Percentiles rank a stretch among this genome's conserved stretches.
Evolutionary conservation across 1,284 basidiomycete genomes (phyloP).

Genomic region (Rhodotorula sp.): DNA sequence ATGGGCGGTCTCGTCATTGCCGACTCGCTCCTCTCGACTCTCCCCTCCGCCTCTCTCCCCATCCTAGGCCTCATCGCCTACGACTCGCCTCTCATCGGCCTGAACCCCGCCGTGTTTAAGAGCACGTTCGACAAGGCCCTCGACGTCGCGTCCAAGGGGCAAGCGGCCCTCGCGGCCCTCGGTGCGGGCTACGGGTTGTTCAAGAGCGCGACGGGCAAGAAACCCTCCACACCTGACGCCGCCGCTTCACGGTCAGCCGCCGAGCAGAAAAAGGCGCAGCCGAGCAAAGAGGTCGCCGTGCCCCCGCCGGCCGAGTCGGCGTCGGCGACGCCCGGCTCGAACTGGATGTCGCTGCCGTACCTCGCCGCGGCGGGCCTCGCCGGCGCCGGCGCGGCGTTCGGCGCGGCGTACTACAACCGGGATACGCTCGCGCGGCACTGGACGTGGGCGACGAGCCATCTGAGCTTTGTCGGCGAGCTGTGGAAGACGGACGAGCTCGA

Average conservation of each 20-base stretch:
- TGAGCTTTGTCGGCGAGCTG: conserved; percentile 41
- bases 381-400: conserved; percentile 22
- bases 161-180: conserved; percentile 33
- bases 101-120: conserved; percentile 40
- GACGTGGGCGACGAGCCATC: conserved; percentile 41
- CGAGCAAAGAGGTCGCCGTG: neutral
- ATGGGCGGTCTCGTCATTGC: conserved; percentile 43
- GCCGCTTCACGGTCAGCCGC: too few species aligned
- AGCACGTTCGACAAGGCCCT: conserved; percentile 34
- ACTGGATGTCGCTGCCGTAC: conserved; percentile 16
- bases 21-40: conserved; percentile 32
- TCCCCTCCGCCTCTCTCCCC: conserved; percentile 21
- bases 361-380: conserved; percentile 19
- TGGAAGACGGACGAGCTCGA: conserved; percentile 38
- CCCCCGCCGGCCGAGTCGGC: conserved; percentile 12
- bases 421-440: conserved; percentile 29
- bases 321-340: conserved; percentile 14
- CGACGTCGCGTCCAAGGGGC: conserved; percentile 31
- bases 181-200: conserved; percentile 33
- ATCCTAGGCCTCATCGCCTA: conserved; percentile 39
- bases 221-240: too few species aligned
- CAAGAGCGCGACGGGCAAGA: conserved; percentile 6
- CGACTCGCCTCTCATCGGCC: conserved; percentile 37
- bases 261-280: neutral
- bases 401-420: conserved; percentile 36